Evolutionary conservation across 345 rosid genomes (phyloP).

Genomic region (Aquilaria yunnanensis): DNA sequence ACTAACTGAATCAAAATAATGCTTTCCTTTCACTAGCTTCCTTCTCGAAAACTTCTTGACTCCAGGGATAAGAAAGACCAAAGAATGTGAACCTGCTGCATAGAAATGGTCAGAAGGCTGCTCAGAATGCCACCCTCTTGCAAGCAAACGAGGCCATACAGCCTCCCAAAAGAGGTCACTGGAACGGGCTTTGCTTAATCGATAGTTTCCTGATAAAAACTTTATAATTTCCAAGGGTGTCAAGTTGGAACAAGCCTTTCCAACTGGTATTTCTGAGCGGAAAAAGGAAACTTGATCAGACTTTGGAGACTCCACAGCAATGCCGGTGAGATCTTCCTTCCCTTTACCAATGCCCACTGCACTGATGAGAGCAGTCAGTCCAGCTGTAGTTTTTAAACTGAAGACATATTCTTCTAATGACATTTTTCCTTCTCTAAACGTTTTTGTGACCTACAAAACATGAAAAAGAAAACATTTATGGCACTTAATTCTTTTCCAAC

Average conservation of each 20-base stretch:
- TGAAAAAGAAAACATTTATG: conserved; percentile 5
- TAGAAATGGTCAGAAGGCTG: conserved; percentile 35
- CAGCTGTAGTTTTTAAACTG: conserved; percentile 27
- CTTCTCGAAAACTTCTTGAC: conserved; percentile 48
- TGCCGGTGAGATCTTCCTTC: conserved; percentile 43
- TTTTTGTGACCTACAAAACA: conserved; percentile 39
- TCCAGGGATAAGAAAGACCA: conserved; percentile 42
- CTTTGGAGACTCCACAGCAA: conserved; percentile 32
- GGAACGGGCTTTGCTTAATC: conserved; percentile 48
- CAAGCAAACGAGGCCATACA: conserved; percentile 55
- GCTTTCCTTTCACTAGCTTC: conserved; percentile 43
- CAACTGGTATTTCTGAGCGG: conserved; percentile 37
- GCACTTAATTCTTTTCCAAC: neutral
- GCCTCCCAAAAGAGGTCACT: conserved; percentile 59
- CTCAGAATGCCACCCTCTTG: conserved; percentile 57
- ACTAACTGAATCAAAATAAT: conserved; percentile 56
- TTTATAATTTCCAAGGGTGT: conserved; percentile 35
- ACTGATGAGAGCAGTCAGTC: conserved; percentile 26
- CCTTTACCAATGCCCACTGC: conserved; percentile 43
- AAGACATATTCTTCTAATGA: conserved; percentile 37
- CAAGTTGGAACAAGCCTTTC: conserved; percentile 45
- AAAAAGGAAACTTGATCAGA: conserved; percentile 16
- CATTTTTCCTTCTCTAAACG: conserved; percentile 49
- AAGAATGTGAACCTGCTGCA: conserved; percentile 24
- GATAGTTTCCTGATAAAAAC: conserved; percentile 40